A percentile compares a stretch with the other conserved stretches of the same genome.
Conservation (phyloP, 306 rosid species). For the Hippophae gyantsensis region DNA sequence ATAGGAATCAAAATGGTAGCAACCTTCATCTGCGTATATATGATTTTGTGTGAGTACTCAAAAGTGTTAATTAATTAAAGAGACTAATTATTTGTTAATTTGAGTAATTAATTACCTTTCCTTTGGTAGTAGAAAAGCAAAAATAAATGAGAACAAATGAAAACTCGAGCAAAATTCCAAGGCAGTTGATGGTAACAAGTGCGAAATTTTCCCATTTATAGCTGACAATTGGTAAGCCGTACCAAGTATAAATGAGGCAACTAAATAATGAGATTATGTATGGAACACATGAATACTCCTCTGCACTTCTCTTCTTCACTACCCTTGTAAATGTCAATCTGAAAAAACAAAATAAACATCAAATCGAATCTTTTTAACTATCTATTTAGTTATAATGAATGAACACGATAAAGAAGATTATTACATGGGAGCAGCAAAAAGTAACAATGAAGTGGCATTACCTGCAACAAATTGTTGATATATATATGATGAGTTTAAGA, state of each 20-base stretch:
- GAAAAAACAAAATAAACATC: background rate
- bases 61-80: too few species aligned
- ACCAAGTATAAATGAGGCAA: conserved; percentile 69
- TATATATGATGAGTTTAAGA: background rate
- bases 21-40: conserved; percentile 41
- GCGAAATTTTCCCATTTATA: conserved; percentile 60
- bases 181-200: conserved; percentile 55
- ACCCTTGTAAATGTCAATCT: conserved; percentile 62
- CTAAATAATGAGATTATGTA: conserved; percentile 52
- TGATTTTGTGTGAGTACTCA: too few species aligned
- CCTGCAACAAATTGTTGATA: conserved; percentile 32
- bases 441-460: conserved; percentile 63
- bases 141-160: conserved; percentile 56
- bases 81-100: background rate
- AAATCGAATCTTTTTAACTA: background rate
- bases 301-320: conserved; percentile 61
- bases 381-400: background rate
- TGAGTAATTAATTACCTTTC: conserved; percentile 26
- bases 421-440: conserved; percentile 69
- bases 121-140: conserved; percentile 37
- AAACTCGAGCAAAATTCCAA: conserved; percentile 54
- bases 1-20: conserved; percentile 24
- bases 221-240: conserved; percentile 67
- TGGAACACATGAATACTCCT: conserved; percentile 74
- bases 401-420: background rate